Base-by-base conservation (phyloP, 1,284 basidiomycete genomes). In the Sporisorium exsertum region DNA sequence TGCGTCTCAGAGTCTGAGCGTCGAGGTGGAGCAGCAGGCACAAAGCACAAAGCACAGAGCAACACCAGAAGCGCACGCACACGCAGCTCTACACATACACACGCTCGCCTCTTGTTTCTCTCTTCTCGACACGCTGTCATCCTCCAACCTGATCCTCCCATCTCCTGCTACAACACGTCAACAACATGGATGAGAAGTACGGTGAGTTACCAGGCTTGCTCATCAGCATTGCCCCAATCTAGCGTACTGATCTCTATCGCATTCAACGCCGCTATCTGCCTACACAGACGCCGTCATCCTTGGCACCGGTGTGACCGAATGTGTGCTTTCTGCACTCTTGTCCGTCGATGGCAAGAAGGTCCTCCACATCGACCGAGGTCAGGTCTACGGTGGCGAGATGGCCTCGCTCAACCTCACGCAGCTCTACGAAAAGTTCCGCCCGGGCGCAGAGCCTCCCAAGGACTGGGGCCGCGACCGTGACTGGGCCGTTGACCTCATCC, bases 301-400 rank as follows among this genome's bases (percentile, higher is more conserved):
- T 60, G 96, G 96, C 78, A 98, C 96, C 72, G 96, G 96, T 77
- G 88, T 99, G 86, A 97, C 96, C 61, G 97, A 99, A 87, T 99
- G 97, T 88, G 95, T 99, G 86, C 91, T 99, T 94, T 75, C 89
- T 95, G 86, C 90, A 22, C 77, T 85, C 24, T 67, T 99, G 81
- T 99, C 96, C 32, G 96, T 99, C 66, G 96, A 98, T 85, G 96
- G 96, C 81, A 97, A 99, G 90, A 99, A 99, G 89, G 97, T 99
- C 78, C 91, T 99, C 47, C 97, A 99, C 88, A 98, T 99, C 91
- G 97, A 99, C 88, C 82, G 96, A 78, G 98, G 98, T 85, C 94
- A 98, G 87, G 99, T 99, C 88, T 99, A 99, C 80, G 97, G 97
- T 65, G 97, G 93, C 69, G 97, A 98, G 86, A 94, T 94, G 85